Evolutionary conservation across 768 basidiomycete species (phyloP).

Genomic region (Cystobasidium onofrii): DNA sequence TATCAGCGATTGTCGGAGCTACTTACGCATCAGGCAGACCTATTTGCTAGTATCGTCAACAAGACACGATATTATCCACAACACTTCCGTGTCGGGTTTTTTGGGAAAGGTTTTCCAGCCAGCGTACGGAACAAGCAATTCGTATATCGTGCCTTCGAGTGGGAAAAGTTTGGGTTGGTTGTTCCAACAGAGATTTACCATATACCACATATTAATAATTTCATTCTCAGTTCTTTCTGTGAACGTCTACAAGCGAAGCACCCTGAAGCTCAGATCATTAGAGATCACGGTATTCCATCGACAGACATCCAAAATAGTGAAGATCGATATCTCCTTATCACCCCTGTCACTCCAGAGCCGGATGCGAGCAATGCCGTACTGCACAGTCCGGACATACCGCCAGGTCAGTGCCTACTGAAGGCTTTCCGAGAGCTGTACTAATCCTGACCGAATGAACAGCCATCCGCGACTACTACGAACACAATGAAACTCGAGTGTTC

Average conservation of each 20-base stretch:
- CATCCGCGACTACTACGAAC: constrained; percentile 69
- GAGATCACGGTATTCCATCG: constrained; percentile 63
- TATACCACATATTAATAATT: no score
- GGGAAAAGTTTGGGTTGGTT: constrained; percentile 71
- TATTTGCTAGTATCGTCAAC: constrained; percentile 39
- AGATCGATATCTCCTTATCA: constrained; percentile 82
- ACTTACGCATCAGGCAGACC: constrained; percentile 40
- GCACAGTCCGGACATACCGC: constrained; percentile 36
- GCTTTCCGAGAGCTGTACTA: background rate
- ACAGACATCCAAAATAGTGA: constrained; percentile 69
- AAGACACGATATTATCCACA: constrained; percentile 38
- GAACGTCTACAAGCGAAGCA: constrained; percentile 84
- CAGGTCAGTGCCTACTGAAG: background rate
- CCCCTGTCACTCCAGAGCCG: constrained; percentile 73
- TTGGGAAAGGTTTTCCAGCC: constrained; percentile 69
- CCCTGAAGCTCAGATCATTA: constrained; percentile 70
- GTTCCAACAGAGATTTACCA: no score
- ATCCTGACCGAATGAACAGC: background rate
- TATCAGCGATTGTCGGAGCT: constrained; percentile 52
- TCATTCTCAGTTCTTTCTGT: constrained; percentile 53
- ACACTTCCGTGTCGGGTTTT: constrained; percentile 91
- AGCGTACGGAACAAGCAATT: constrained; percentile 83
- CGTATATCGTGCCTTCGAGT: constrained; percentile 83
- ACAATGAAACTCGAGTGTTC: constrained; percentile 77
- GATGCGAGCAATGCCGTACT: constrained; percentile 66